Evolutionary conservation across 257 asterid species (phyloP), one percentile per base, ranked within the genome.

Genomic region (Przewalskia tangutica): DNA sequence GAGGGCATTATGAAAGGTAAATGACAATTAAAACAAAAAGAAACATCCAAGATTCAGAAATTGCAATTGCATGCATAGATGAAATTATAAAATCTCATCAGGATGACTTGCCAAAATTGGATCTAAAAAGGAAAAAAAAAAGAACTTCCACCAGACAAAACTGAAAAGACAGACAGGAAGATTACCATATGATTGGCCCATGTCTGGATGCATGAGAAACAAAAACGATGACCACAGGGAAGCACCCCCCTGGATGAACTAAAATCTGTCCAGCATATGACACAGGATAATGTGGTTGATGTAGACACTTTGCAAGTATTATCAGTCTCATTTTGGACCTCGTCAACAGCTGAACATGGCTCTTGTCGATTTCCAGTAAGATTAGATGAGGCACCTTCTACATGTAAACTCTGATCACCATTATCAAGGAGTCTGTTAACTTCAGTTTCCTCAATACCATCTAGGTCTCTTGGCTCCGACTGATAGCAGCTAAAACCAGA

Each of bases 221-320:
- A 96, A 91, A 96, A 96, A 23, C 98, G 85, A 83, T 94, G 99
- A 50, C 98, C 98, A 85, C 99, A 96, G 53, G 91, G 93, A 82
- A 96, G 91, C 84, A 89, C 89, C 63, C 99, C 99, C 85, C 98
- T 88, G 54, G 92, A 89, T 79, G 94, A 81, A 88, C 95, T 91
- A 89, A 91, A 94, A 56, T 90, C 93, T 32, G 97, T 92, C 95
- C 92, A 91, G 84, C 99, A 96, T 80, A 96, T 96, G 81, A 91
- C 97, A 83, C 98, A 96, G 50, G 99, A 95, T 83, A 91, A 83
- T 82, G 89, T 89, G 23, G 80, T 77, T 75, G 93, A 77, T 63
- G 77, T 77, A 65, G 95, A 85, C 44, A 65, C 84, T 77, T 36
- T 54, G 42, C 73, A 75, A 76, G 66, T 13, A 54, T 17, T 81